Evolutionary conservation across 305 asterid species (phyloP).

Genomic region (Fraxinus sp.): DNA sequence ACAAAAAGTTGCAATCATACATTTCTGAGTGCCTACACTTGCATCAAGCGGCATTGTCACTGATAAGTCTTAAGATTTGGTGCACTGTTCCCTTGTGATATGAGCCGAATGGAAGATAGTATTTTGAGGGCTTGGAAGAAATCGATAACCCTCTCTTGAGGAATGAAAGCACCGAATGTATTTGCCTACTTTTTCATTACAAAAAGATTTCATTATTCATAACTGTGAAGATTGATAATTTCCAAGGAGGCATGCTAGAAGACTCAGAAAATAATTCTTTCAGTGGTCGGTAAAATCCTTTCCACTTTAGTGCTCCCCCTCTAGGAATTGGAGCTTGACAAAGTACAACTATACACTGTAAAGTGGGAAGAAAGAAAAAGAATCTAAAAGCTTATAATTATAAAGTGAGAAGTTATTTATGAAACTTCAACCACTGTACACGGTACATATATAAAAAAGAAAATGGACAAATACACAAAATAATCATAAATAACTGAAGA

Average conservation of each 20-base stretch:
- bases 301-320: not conserved
- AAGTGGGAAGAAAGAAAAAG: not conserved
- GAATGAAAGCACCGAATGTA: not conserved
- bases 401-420: not conserved
- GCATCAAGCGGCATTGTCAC: not conserved
- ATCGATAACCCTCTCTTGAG: not conserved
- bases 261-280: not conserved
- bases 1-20: not conserved
- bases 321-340: not conserved
- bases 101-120: not conserved
- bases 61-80: not conserved
- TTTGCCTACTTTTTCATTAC: slow-evolving; percentile 6
- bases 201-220: not conserved
- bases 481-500: not conserved
- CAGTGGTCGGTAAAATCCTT: not conserved
- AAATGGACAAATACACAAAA: not conserved
- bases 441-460: not conserved
- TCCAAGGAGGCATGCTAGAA: not conserved
- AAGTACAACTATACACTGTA: not conserved
- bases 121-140: not conserved
- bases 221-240: not conserved
- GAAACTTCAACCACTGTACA: not conserved
- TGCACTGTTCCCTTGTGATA: not conserved
- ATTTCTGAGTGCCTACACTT: not conserved
- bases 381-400: not conserved